A percentile compares a stretch with the other conserved stretches of the same genome.
These are phyloP conservation scores for Gloeopeniophorella convolvens DNA, from an alignment of 768 basidiomycete genomes.

Conservation along the genomic window DNA sequence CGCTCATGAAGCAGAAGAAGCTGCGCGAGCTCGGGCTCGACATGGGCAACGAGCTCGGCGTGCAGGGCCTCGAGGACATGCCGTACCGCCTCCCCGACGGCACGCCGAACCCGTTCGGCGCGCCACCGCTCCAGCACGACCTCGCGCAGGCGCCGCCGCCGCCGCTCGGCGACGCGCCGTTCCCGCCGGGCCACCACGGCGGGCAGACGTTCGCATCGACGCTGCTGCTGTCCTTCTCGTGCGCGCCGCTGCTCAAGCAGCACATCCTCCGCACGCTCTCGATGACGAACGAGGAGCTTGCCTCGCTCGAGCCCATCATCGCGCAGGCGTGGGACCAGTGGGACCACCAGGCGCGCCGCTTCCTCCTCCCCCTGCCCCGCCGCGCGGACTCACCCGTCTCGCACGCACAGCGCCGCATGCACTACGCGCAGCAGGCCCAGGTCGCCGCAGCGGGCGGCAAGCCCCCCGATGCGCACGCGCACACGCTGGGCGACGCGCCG, in stretches of 20 bases:
- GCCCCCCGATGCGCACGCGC: slow-evolving; percentile 26
- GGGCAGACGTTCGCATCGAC: slow-evolving; percentile 80
- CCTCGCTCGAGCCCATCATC: slow-evolving; percentile 70
- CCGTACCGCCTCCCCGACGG: slow-evolving; percentile 52
- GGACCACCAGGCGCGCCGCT: slow-evolving; percentile 74
- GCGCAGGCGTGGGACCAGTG: slow-evolving; percentile 84
- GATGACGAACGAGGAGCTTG: slow-evolving; percentile 75
- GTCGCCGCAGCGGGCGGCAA: slow-evolving; percentile 22
- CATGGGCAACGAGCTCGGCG: slow-evolving; percentile 63
- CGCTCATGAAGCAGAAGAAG: slow-evolving; percentile 70
- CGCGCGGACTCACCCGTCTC: not conserved
- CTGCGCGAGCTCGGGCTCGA: slow-evolving; percentile 78
- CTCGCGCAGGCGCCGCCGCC: slow-evolving; percentile 29
- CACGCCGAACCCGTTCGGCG: slow-evolving; percentile 32
- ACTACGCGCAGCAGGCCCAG: slow-evolving; percentile 35
- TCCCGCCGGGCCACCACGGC: slow-evolving; percentile 50
- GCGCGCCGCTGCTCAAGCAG: slow-evolving; percentile 64
- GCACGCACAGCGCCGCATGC: slow-evolving; percentile 37
- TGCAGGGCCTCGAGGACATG: slow-evolving; percentile 54
- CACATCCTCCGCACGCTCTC: slow-evolving; percentile 65
- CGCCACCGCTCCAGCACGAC: slow-evolving; percentile 28
- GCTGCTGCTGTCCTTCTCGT: slow-evolving; percentile 68
- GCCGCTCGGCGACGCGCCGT: slow-evolving; percentile 48
- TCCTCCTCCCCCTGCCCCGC: slow-evolving; percentile 13
- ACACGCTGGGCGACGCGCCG: slow-evolving; percentile 22